Evolutionary conservation across 805 yeast genomes (phyloP), one percentile per base, ranked within the genome.

Genomic region (Cyberlindnera galapagoensis): DNA sequence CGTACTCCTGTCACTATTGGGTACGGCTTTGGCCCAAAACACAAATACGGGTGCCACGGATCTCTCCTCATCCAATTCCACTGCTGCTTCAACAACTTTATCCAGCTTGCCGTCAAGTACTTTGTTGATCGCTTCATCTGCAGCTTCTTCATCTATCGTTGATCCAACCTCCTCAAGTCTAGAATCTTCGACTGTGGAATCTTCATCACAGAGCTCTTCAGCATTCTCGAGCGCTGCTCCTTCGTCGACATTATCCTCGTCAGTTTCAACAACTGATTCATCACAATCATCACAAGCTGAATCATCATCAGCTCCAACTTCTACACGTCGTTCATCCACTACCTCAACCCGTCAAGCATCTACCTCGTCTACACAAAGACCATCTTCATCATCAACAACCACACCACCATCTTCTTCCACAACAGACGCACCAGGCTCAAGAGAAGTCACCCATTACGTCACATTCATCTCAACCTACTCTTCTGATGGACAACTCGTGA

Each of bases 381-480:
- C 38, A 13, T 18, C 21, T 6, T 20, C 46, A 6, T 31, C 48
- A 8, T 8, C 40, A 5, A 18, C 39, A 12, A 23, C 27, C 9
- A 3, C 38, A 4, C 17, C 44, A n/a, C 18, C 42, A 4, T 21
- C 49, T 4, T 24, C 44, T 8, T 24, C 39, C 13, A 18, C 36
- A 13, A 30, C 44, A 6, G 13, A 35, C n/a, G 8, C 31, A 3
- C n/a, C 44, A 3, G 18, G 43, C 5, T 18, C 35, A 12, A 13
- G 34, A 3, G 36, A 34, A 12, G 33, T 38, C 16, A 36, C 51
- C 10, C 30, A 36, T 4, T 34, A 42, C n/a, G 37, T 46, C 30
- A 34, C 46, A 1, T 28, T 42, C 10, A 34, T 44, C 2, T 23
- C 47, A 1, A 31, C 47, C 6, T 34, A 28, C 28, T 35, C 51